Evolutionary conservation across 2,329 filamentous ascomycete genomes (phyloP), one percentile per base, ranked within the genome.

Genomic region (Cladophialophora exuberans): DNA sequence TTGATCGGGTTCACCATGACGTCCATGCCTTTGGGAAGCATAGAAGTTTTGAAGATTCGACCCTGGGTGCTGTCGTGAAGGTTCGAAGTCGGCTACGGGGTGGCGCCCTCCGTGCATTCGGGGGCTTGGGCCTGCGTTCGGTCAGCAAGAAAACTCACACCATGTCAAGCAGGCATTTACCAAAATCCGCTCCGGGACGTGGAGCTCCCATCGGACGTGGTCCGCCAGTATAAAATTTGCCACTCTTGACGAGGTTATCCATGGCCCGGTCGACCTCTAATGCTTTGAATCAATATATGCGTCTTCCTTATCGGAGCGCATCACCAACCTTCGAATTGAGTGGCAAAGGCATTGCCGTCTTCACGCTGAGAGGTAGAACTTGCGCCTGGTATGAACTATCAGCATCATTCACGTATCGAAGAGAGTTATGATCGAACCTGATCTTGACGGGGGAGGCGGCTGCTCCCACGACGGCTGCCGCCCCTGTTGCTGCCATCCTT

Each of bases 191-290:
- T 10, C 58, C 54, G 17, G 41, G 47, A 58, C 69, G 66, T 63
- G 86, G 81, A 4, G 35, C 31, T 4, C 46, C 46, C 76, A 96
- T 90, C 81, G 92, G 89, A 74, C 94, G 90, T 50, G 72, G 70
- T 56, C 71, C 83, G 26, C 31, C 31, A 38, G 77, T 76, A 68
- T 81, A 84, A 75, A 93, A 94, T 80, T 97, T 97, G 68, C 92
- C 92, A 72, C 92, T 96, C 82, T 97, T 97, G 69, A 93, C 83
- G 58, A 99, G 83, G 73, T 97, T 97, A 69, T 97, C 94, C 68
- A 93, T 86, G 65, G 93, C 93, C 71, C 93, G 88, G 64, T 97
- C 94, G 67, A 99, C 91, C 83, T 99, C 94, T 96, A 69, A 33
- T 62, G 9, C 20, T 15, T 31, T 41, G 52, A 36, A 63, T 72